Percentiles rank a stretch among this genome's conserved stretches.
phyloP scores from a whole-genome alignment of 192 early-diverging fungal species.

The Dimargaris cristalligena region DNA sequence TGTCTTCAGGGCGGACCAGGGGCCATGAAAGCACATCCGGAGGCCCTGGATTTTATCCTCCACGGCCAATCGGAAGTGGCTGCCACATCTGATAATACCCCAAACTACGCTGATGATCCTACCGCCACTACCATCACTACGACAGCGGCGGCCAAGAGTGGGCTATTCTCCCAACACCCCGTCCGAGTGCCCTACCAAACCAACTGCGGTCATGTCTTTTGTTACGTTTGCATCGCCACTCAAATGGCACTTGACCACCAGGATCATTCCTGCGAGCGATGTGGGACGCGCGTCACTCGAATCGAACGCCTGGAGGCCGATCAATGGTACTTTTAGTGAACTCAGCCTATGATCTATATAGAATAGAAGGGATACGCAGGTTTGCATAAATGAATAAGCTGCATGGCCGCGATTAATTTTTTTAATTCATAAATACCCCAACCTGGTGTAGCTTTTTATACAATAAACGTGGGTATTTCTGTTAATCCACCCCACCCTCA shows the following conservation, averaged over 20 bases:
- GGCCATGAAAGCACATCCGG: constrained; percentile 26
- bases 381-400: no score
- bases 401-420: no score
- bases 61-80: no score
- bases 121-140: constrained; percentile 19
- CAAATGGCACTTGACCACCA: constrained; percentile 51
- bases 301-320: constrained; percentile 12
- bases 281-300: constrained; percentile 42
- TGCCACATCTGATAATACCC: no score
- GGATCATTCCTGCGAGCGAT: constrained; percentile 61
- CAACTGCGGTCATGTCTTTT: constrained; percentile 72
- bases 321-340: background rate
- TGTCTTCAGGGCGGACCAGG: constrained; percentile 24
- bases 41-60: constrained; percentile 9
- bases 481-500: no score
- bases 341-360: no score
- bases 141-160: constrained; percentile 17
- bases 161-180: constrained; percentile 17
- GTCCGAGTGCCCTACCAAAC: constrained; percentile 61
- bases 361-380: no score
- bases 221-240: constrained; percentile 79
- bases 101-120: no score
- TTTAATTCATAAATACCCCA: no score
- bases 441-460: no score
- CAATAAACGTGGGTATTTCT: no score